These are phyloP conservation scores for Echinochloa phyllopogon DNA, from an alignment of 176 grass and related monocot genomes.

Conservation along the genomic window DNA sequence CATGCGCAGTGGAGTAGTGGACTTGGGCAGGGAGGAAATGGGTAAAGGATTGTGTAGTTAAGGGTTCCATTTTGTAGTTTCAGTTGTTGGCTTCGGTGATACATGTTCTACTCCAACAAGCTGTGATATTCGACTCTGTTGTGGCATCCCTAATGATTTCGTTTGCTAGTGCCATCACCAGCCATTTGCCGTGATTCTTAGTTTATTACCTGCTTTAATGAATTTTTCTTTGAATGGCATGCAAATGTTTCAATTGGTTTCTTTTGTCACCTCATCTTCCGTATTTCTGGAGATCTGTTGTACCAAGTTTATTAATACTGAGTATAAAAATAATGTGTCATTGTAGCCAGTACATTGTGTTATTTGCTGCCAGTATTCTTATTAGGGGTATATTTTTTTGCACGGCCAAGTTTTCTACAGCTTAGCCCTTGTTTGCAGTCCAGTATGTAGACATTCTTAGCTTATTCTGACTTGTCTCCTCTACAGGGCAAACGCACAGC, in stretches of 20 bases:
- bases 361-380: not conserved
- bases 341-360: not conserved
- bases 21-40: not conserved
- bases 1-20: not conserved
- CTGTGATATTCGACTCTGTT: not conserved
- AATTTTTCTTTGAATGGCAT: not conserved
- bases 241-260: not conserved
- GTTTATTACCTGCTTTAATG: not conserved
- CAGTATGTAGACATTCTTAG: not conserved
- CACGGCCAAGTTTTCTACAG: not conserved
- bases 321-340: not conserved
- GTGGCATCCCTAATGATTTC: not conserved
- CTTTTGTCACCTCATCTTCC: not conserved
- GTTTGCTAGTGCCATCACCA: not conserved
- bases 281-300: not conserved
- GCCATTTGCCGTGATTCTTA: not conserved
- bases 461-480: not conserved
- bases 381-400: not conserved
- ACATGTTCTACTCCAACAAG: not conserved
- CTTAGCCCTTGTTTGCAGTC: not conserved
- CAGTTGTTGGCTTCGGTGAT: not conserved
- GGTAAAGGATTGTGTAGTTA: not conserved
- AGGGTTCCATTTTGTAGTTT: not conserved
- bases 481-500: conserved; percentile 44
- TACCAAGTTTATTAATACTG: not conserved